These are phyloP conservation scores for Acrodontium crateriforme DNA, from an alignment of 2,329 filamentous ascomycete species.

Conservation along the genomic window DNA sequence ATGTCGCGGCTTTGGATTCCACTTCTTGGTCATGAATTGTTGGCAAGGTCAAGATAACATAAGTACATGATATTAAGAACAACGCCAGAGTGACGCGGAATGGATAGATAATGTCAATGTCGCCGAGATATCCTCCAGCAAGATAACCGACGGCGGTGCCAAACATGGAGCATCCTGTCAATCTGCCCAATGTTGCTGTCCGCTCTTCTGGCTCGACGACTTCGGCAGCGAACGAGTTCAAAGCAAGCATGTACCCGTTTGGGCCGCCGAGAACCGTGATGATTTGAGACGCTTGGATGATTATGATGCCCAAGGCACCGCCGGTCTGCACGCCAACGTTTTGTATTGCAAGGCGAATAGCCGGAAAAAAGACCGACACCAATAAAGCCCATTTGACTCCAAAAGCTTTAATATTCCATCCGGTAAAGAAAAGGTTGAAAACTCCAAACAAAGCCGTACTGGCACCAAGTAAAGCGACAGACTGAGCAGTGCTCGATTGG, in stretches of 20 bases:
- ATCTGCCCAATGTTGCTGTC: slow-evolving; percentile 50
- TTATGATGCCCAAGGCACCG: slow-evolving; percentile 48
- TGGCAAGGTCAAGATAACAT: slow-evolving; percentile 30
- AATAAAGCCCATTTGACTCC: slow-evolving; percentile 50
- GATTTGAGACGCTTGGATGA: slow-evolving; percentile 53
- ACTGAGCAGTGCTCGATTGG: slow-evolving; percentile 47
- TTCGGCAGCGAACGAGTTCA: slow-evolving; percentile 57
- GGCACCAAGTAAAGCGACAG: slow-evolving; percentile 52
- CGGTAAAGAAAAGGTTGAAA: slow-evolving; percentile 52
- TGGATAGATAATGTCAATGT: slow-evolving; percentile 49
- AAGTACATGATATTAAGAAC: slow-evolving; percentile 33
- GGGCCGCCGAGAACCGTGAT: slow-evolving; percentile 57
- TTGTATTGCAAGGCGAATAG: slow-evolving; percentile 48
- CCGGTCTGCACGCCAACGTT: slow-evolving; percentile 51
- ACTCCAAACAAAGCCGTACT: slow-evolving; percentile 55
- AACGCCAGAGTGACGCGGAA: slow-evolving; percentile 50
- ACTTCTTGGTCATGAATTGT: slow-evolving; percentile 33
- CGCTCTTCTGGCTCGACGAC: slow-evolving; percentile 45
- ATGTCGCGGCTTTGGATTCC: slow-evolving; percentile 18
- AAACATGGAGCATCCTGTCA: slow-evolving; percentile 55
- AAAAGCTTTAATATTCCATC: slow-evolving; percentile 51
- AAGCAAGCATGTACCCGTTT: slow-evolving; percentile 52
- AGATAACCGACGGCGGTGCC: slow-evolving; percentile 52
- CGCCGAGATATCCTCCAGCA: slow-evolving; percentile 50
- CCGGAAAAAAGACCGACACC: slow-evolving; percentile 50